Base-by-base conservation (phyloP, 176 grass and related monocot genomes). In the Phoenix roebelenii region DNA sequence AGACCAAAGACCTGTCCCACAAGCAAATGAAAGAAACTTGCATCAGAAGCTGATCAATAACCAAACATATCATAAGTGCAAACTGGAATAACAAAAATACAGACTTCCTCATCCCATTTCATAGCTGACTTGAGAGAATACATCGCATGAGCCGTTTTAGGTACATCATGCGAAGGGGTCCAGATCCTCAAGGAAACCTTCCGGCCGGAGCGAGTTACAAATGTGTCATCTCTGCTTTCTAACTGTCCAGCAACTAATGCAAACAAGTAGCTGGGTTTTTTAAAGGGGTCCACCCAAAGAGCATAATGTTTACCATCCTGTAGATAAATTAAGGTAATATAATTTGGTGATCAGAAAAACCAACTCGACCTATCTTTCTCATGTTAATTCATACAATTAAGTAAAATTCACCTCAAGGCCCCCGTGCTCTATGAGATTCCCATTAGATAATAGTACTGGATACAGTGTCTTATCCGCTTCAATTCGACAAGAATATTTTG, bases 121-220 rank as follows among this genome's bases (percentile, higher is more conserved):
- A 98, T 98, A 63, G 93, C 93, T 80, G 88, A 87, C 79, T 98
- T 98, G 68, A 98, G 93, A 80, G 93, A 98, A 82, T 89, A 89
- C 93, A 98, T 98, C 54, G 93, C 93, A 92, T 98, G 93, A 5
- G 58, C 82, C 54, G 93, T 98, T 88, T 92, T 98, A 49, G 84
- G 76, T 50, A 98, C 85, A 83, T 98, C 93, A 69, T 98, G 84
- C n/a, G 66, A 72, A 75, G 93, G 93, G 66, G 93, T 92, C 87
- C 87, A 98, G 66, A 98, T 98, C 75, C 56, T 74, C 59, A 98
- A 76, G 29, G 76, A 63, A 55, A 98, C 87, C 51, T 89, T 91
- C 26, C 82, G 81, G n/a, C 84, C 87, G 32, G 93, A 92, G 75
- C 81, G 71, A 22, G 93, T 98, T 53, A 85, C 67, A 83, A 92